Conservation (phyloP, 2,329 filamentous ascomycete genomes). For the Aspergillus sclerotialis region DNA sequence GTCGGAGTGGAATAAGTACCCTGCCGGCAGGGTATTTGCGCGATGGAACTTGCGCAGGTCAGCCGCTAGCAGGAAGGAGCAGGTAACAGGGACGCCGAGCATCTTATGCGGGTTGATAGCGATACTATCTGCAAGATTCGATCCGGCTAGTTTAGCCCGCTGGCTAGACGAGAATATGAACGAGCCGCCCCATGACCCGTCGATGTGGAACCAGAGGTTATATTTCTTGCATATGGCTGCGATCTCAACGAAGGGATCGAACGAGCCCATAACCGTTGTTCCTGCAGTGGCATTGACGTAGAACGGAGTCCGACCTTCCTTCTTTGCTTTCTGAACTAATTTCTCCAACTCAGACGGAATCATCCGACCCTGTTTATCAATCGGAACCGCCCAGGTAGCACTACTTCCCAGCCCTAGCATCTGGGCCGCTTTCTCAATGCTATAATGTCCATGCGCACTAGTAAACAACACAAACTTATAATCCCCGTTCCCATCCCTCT, state of each 20-base stretch:
- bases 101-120: conserved; percentile 97
- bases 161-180: conserved; percentile 69
- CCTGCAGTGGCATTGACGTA: conserved; percentile 95
- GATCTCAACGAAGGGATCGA: conserved; percentile 69
- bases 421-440: conserved; percentile 88
- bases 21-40: conserved; percentile 80
- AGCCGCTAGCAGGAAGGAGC: conserved; percentile 74
- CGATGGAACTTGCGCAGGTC: conserved; percentile 71
- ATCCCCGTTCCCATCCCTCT: conserved; percentile 60
- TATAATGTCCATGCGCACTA: conserved; percentile 85
- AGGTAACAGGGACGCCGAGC: conserved; percentile 85
- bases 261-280: conserved; percentile 86
- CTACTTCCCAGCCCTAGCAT: conserved; percentile 74
- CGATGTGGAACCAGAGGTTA: conserved; percentile 85
- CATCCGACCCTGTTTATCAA: conserved; percentile 70
- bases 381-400: conserved; percentile 65
- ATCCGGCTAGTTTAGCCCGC: conserved; percentile 59
- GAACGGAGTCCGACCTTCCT: conserved; percentile 70
- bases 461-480: conserved; percentile 77
- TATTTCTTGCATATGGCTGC: conserved; percentile 62
- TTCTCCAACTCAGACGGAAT: conserved; percentile 57
- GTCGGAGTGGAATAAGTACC: conserved; percentile 70
- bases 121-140: conserved; percentile 69
- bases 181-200: conserved; percentile 83
- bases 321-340: conserved; percentile 55